Evolutionary conservation across 176 grass and related monocot species (phyloP), one percentile per base, ranked within the genome.

Genomic region (Pharus latifolius): DNA sequence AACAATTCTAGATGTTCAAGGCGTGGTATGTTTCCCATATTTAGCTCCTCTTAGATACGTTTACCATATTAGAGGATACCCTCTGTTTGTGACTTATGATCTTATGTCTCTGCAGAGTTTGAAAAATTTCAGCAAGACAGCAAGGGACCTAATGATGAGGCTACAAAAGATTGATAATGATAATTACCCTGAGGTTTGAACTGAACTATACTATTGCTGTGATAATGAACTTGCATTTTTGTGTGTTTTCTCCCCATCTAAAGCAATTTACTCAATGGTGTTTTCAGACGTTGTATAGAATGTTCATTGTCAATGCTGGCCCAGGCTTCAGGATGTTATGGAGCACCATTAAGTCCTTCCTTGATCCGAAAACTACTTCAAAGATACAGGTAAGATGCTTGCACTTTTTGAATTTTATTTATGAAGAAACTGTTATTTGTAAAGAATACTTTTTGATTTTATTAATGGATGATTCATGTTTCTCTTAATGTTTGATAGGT

Each of bases 91-190:
- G n/a, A n/a, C n/a, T n/a, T 63, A 34, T 60, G 24, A 34, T 49
- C 23, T 77, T 63, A 18, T 66, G 25, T 24, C 62, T 59, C 20
- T 47, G 23, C 51, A 86, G 83, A 77, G 83, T 63, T 63, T 86
- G 64, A 86, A 86, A 75, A 86, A 86, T 60, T 86, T 86, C 61
- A 81, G 57, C 46, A 86, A 86, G 63, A 48, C 83, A 23, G 83
- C 83, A 48, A 38, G 83, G 78, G 83, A 86, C 35, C 56, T 86
- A 17, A 86, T 86, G 45, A 66, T 80, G 29, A 69, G 52, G 48
- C 52, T 86, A 16, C 83, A 86, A 56, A 86, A 76, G 28, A 81
- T 86, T 76, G 83, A 86, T 35, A 86, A 43, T 59, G 77, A 86
- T 63, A 86, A 86, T 50, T 86, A 80, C 42, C 83, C 83, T 68